phyloP scores from a whole-genome alignment of 2,329 filamentous ascomycete species.

The Colletotrichum eleusines region DNA sequence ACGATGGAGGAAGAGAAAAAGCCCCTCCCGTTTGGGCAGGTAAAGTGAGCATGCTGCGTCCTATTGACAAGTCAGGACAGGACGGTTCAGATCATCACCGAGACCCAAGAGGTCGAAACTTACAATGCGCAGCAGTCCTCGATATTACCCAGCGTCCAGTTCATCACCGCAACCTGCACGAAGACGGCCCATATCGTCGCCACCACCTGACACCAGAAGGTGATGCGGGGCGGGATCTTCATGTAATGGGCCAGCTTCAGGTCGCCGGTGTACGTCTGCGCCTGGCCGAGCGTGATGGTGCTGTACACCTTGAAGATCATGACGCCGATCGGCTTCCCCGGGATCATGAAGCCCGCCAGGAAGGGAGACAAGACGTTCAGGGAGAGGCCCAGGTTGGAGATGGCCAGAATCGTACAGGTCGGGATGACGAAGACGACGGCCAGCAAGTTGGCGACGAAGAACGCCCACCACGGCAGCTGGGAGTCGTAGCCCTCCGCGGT shows the following conservation, averaged over 20 bases:
- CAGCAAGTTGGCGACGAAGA: conserved; percentile 53
- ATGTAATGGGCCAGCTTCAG: conserved; percentile 61
- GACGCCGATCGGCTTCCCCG: conserved; percentile 53
- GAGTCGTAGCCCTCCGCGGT: conserved; percentile 68
- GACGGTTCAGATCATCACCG: fast-evolving
- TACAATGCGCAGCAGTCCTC: conserved; percentile 54
- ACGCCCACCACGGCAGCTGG: conserved; percentile 57
- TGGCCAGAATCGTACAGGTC: conserved; percentile 51
- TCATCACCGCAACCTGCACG: conserved; percentile 56
- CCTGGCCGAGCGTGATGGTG: conserved; percentile 44
- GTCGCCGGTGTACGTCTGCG: conserved; percentile 58
- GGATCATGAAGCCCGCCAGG: conserved; percentile 64
- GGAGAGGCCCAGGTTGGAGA: conserved; percentile 46
- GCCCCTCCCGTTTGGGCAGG: conserved; percentile 55
- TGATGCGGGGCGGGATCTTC: conserved; percentile 68
- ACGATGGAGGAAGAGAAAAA: conserved; percentile 67
- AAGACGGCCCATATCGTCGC: conserved; percentile 60
- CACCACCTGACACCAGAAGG: conserved; percentile 72
- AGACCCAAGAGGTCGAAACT: not conserved
- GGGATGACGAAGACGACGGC: conserved; percentile 55
- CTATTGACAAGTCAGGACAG: conserved; percentile 49
- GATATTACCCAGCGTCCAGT: conserved; percentile 57
- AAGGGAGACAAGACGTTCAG: conserved; percentile 63
- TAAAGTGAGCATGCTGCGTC: conserved; percentile 55
- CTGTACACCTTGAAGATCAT: conserved; percentile 51